These are phyloP conservation scores for Mediolabrus comicus DNA, from an alignment of 108 stramenopile species.

Conservation along the genomic window DNA sequence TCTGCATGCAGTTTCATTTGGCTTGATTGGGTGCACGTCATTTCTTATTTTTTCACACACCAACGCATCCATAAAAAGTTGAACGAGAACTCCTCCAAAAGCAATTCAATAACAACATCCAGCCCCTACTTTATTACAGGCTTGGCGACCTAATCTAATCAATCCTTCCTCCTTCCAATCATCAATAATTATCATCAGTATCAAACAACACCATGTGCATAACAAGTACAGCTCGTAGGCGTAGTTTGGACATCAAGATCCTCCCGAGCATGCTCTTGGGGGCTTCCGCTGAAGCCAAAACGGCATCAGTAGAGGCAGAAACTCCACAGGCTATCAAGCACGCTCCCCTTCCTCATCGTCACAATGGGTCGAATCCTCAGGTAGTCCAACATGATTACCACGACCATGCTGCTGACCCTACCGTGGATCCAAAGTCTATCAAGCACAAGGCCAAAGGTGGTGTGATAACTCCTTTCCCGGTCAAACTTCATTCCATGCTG, in stretches of 20 bases:
- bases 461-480: constrained; percentile 64
- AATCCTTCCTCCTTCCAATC: background rate
- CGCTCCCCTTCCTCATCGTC: constrained; percentile 2
- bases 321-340: background rate
- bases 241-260: constrained; percentile 25
- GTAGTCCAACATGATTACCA: constrained; percentile 71
- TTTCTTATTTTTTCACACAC: too few species aligned
- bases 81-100: constrained; percentile 2
- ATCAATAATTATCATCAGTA: background rate
- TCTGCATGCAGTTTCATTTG: too few species aligned
- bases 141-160: background rate
- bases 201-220: constrained; percentile 45
- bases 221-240: constrained; percentile 34
- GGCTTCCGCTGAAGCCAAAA: background rate
- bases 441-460: constrained; percentile 63
- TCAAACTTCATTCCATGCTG: constrained; percentile 81
- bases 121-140: background rate
- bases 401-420: constrained; percentile 64
- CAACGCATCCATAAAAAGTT: constrained; percentile 2
- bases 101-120: background rate
- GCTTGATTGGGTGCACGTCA: too few species aligned
- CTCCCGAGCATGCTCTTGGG: constrained; percentile 30
- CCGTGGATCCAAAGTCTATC: constrained; percentile 39
- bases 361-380: constrained; percentile 1
- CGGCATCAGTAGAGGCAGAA: background rate